Evolutionary conservation across 2,329 filamentous ascomycete species (phyloP), one percentile per base, ranked within the genome.

Genomic region (Mycosphaerella sp.): DNA sequence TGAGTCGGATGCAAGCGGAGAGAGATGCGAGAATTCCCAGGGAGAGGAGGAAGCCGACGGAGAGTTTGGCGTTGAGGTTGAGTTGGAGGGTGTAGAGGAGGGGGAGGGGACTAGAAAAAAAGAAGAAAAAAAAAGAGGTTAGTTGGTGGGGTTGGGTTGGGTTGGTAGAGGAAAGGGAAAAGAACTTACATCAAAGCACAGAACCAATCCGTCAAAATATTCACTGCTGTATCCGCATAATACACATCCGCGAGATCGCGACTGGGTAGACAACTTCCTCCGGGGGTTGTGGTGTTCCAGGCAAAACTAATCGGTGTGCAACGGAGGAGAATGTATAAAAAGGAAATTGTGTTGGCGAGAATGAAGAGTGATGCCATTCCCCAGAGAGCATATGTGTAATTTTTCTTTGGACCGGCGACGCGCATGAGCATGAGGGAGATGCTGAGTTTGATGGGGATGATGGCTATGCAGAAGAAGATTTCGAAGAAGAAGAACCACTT

Each of bases 31-130:
- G 61, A 1, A 67, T 63, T 56, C 71, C 71, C 0, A 73, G 62
- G 14, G 69, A 68, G 6, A 73, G 59, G 3, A 73, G 62, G 10
- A 65, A 63, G 14, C 70, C 66, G 29, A 69, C 65, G 0, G 73
- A 72, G 21, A 75, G 55, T 48, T 72, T 74, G 0, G 72, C 69
- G 47, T 72, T 70, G 2, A 61, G 57, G 56, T 73, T 74, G 44
- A 76, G 65, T 46, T 74, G 69, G 0, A 75, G 63, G 29, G 67
- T 68, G 72, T 72, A 74, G 10, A 76, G 66, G 2, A 76, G 66
- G 0, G 72, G 72, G 23, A 75, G 65, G 0, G 73, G 74, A 45
- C 64, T 66, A 17, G 14, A 17, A 17, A 17, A 17, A 17, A 17
- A 17, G 1, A 1, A 17, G 14, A 1, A 17, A 17, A 17, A 17